Conservation (phyloP, 1,139 yeast genomes). For the Zygoascus hellenicus region DNA sequence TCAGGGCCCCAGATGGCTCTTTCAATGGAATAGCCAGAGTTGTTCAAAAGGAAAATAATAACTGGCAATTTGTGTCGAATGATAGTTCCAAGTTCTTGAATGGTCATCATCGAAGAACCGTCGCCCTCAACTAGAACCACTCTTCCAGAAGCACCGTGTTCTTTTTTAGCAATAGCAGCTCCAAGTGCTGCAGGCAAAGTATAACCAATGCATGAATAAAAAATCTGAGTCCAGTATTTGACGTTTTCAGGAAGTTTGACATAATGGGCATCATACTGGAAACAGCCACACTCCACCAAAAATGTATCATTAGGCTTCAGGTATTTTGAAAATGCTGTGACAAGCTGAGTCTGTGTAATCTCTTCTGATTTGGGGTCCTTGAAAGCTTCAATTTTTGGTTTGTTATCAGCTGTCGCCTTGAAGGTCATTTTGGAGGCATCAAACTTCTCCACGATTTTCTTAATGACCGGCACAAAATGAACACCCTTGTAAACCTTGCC, state of each 20-base stretch:
- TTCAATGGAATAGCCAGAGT: slow-evolving; percentile 83
- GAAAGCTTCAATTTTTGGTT: slow-evolving; percentile 17
- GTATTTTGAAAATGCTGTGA: slow-evolving; percentile 29
- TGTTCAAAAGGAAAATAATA: slow-evolving; percentile 65
- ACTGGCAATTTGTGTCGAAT: slow-evolving; percentile 56
- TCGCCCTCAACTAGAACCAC: slow-evolving; percentile 76
- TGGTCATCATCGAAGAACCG: slow-evolving; percentile 88
- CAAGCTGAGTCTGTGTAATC: slow-evolving; percentile 37
- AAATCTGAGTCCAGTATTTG: slow-evolving; percentile 55
- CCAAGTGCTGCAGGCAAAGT: slow-evolving; percentile 84
- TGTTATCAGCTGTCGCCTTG: slow-evolving; percentile 17
- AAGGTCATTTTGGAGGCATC: slow-evolving; percentile 33
- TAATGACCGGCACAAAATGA: slow-evolving; percentile 45
- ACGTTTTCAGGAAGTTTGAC: slow-evolving; percentile 9
- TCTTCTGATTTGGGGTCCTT: slow-evolving; percentile 22
- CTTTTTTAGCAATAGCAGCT: slow-evolving; percentile 62
- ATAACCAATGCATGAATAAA: slow-evolving; percentile 80
- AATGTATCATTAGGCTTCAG: slow-evolving; percentile 59
- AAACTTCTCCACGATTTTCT: slow-evolving; percentile 35
- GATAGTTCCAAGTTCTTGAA: slow-evolving; percentile 64
- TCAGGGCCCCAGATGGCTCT: slow-evolving; percentile 74
- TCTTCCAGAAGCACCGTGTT: slow-evolving; percentile 43
- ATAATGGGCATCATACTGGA: slow-evolving; percentile 67
- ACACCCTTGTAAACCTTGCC: slow-evolving; percentile 35
- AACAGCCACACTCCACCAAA: slow-evolving; percentile 73